Base-by-base conservation (phyloP, 2,329 filamentous ascomycete species). In the Emergomyces orientalis region DNA sequence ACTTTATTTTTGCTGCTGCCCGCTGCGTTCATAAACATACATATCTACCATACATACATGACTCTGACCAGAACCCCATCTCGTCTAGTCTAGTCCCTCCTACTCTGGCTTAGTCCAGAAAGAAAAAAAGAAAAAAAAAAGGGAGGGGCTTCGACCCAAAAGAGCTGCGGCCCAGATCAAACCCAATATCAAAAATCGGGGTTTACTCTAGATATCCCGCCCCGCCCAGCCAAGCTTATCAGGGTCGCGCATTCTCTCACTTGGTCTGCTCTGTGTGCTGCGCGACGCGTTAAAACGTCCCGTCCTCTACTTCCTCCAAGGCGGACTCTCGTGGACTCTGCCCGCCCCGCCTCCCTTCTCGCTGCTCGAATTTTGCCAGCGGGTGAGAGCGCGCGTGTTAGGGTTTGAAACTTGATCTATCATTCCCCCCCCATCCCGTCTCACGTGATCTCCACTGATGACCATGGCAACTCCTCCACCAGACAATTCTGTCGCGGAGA, bases 381-480 rank as follows among this genome's bases (percentile, higher is more conserved):
- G 60, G 32, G 49, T 60, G 43, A 47, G 57, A 25, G 45, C 43
- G 45, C 25, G 59, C 30, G 59, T 30, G 59, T 51, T 59, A n/a
- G n/a, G n/a, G n/a, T n/a, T n/a, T n/a, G n/a, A n/a, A n/a, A n/a
- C n/a, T n/a, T n/a, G n/a, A n/a, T 22, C 43, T 43, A n/a, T 34
- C 45, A 47, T 32, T 32, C 19, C 43, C 32, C 45, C 45, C 60
- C 60, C 61, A 70, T 65, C 11, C 2, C 22, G 4, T 66, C 66
- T 63, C 65, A 59, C 64, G 62, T 65, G 66, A 60, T 60, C 63
- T 65, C 66, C 56, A 14, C 56, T 39, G 37, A 59, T 59, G 66
- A 69, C 52, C 54, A 77, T 77, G 76, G 76, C 75, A 69, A 77
- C 76, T 60, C 75, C 76, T 70, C 76, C 76, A 68, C 75, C 75